Percentiles rank a stretch among this genome's conserved stretches.
Evolutionary conservation across 2,329 filamentous ascomycete species (phyloP).

Genomic region (Aspergillus aculeatinus): DNA sequence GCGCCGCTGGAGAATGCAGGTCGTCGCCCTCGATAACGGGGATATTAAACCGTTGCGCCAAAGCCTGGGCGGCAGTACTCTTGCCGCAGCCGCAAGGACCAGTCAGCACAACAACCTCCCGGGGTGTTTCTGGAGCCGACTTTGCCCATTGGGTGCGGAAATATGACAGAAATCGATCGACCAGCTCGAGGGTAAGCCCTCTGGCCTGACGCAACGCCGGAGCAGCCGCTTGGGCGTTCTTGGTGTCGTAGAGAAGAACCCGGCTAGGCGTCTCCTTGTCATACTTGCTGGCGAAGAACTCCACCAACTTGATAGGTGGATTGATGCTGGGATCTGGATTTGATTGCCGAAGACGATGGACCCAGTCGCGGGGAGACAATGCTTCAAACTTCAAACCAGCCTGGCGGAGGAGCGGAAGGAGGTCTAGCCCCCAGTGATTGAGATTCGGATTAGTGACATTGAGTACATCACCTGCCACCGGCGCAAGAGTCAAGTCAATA

Average conservation of each 20-base stretch:
- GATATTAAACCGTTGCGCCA: constrained; percentile 41
- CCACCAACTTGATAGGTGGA: constrained; percentile 53
- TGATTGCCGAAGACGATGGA: constrained; percentile 42
- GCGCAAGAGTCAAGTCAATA: constrained; percentile 23
- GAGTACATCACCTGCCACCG: constrained; percentile 15
- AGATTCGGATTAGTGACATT: constrained; percentile 54
- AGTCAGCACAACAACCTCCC: constrained; percentile 39
- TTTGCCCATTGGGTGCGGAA: constrained; percentile 14
- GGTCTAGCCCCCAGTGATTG: constrained; percentile 44
- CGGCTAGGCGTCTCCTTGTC: constrained; percentile 35
- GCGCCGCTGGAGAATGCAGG: constrained; percentile 52
- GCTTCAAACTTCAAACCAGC: constrained; percentile 38
- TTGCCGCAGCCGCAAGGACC: constrained; percentile 57
- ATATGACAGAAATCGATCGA: constrained; percentile 15
- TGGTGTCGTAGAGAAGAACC: constrained; percentile 29
- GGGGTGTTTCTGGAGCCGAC: neutral
- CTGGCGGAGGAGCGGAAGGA: constrained; percentile 54
- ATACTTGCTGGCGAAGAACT: constrained; percentile 55
- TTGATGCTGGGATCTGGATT: constrained; percentile 51
- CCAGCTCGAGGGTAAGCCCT: constrained; percentile 11
- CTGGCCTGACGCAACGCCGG: constrained; percentile 16
- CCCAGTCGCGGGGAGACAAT: constrained; percentile 27
- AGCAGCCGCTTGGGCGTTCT: constrained; percentile 17
- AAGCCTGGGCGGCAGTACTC: constrained; percentile 50
- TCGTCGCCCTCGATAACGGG: constrained; percentile 50